Evolutionary conservation across 108 stramenopile genomes (phyloP).

Genomic region (Nitzschia palea): DNA sequence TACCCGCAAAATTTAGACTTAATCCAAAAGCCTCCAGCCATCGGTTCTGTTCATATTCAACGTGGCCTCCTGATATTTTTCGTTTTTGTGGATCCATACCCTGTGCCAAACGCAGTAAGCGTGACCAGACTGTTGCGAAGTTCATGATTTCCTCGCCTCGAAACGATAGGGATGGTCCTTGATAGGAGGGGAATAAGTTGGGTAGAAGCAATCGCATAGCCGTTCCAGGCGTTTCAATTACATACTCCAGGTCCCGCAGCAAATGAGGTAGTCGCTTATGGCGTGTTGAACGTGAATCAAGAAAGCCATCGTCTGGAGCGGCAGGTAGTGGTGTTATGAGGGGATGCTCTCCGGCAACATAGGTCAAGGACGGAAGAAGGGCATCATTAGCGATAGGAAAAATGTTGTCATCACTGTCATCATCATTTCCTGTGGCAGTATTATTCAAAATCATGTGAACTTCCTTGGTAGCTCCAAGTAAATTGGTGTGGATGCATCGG

Average conservation of each 20-base stretch:
- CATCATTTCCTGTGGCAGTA: slow-evolving; percentile 38
- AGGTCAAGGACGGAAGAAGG: slow-evolving; percentile 58
- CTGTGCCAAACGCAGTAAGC: slow-evolving; percentile 77
- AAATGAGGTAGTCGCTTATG: slow-evolving; percentile 86
- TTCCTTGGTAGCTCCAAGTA: slow-evolving; percentile 82
- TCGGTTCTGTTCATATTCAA: slow-evolving; percentile 83
- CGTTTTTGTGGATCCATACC: slow-evolving; percentile 89
- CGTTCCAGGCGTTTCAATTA: slow-evolving; percentile 88
- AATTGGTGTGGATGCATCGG: slow-evolving; percentile 82
- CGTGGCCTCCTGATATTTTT: slow-evolving; percentile 82
- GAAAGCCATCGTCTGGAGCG: slow-evolving; percentile 85
- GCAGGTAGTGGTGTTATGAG: slow-evolving; percentile 69
- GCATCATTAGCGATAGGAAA: slow-evolving; percentile 24
- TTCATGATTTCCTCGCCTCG: slow-evolving; percentile 60
- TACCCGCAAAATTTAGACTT: slow-evolving; percentile 81
- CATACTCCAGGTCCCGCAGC: slow-evolving; percentile 88
- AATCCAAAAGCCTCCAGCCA: slow-evolving; percentile 87
- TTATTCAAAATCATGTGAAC: slow-evolving; percentile 65
- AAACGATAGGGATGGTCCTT: slow-evolving; percentile 37
- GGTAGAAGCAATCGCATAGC: slow-evolving; percentile 66
- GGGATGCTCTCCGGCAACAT: slow-evolving; percentile 81
- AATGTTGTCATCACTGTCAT: slow-evolving; percentile 31
- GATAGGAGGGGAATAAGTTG: slow-evolving; percentile 38
- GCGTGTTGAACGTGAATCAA: slow-evolving; percentile 80
- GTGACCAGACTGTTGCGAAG: slow-evolving; percentile 73